Conservation (phyloP, 768 basidiomycete species). For the Russula olivacea region DNA sequence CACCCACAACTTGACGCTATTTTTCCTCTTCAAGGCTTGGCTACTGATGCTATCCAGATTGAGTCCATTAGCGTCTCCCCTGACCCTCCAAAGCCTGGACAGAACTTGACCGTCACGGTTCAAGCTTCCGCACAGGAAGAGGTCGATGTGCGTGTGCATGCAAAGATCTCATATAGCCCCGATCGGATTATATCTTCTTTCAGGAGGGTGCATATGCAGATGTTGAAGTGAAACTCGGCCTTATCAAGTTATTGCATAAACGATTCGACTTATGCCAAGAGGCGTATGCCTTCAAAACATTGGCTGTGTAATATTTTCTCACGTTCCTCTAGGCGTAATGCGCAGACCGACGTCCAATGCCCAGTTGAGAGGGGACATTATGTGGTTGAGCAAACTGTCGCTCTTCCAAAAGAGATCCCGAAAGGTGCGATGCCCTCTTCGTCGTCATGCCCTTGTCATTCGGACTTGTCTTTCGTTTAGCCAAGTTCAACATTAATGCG, state of each 20-base stretch:
- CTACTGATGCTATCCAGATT: conserved; percentile 50
- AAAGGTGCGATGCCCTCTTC: conserved; percentile 41
- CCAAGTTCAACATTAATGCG: conserved; percentile 75
- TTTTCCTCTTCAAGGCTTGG: conserved; percentile 36
- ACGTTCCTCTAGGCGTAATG: conserved; percentile 49
- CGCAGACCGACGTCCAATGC: conserved; percentile 74
- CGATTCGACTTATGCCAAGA: conserved; percentile 87
- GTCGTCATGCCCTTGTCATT: background rate
- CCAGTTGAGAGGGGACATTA: conserved; percentile 73
- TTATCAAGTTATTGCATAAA: conserved; percentile 83
- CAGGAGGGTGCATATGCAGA: conserved; percentile 91
- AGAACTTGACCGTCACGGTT: conserved; percentile 82
- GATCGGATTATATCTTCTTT: background rate
- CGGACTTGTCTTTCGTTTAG: conserved; percentile 38
- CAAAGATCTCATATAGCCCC: background rate
- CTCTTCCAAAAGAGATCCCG: conserved; percentile 89
- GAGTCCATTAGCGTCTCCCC: conserved; percentile 70
- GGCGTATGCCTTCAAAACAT: conserved; percentile 55
- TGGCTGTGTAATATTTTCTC: background rate
- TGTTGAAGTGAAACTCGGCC: conserved; percentile 88
- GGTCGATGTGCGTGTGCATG: conserved; percentile 52
- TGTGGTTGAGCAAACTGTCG: conserved; percentile 73
- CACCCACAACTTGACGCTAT: conserved; percentile 14
- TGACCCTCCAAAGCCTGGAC: conserved; percentile 84
- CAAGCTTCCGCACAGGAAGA: conserved; percentile 48